phyloP scores from a whole-genome alignment of 257 asterid genomes.

The Gynochthodes officinalis region DNA sequence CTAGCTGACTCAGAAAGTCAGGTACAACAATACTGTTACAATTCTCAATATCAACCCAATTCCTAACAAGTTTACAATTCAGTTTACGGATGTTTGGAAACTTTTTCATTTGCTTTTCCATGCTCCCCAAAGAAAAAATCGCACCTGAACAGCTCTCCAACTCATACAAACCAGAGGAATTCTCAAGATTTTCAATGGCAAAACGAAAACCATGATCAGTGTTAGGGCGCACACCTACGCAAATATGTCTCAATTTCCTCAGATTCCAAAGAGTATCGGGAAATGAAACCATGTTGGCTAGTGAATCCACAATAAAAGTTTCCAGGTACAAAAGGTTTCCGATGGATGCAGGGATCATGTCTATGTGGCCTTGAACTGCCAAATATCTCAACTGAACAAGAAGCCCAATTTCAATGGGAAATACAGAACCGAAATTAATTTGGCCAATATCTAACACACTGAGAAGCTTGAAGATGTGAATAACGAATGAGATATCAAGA shows the following conservation, averaged over 20 bases:
- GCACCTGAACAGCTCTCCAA: no score
- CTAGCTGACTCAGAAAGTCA: background rate
- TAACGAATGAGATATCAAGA: no score
- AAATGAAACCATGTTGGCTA: background rate
- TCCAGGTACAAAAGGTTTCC: background rate
- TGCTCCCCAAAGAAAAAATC: no score
- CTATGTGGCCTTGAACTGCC: background rate
- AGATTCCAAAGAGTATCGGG: background rate
- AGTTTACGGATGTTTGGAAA: constrained; percentile 3
- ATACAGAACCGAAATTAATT: background rate
- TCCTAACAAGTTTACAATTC: background rate
- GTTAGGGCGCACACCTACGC: no score
- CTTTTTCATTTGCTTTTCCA: background rate
- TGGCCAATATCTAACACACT: background rate
- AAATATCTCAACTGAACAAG: constrained; percentile 9
- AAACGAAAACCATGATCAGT: no score
- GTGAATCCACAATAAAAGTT: background rate
- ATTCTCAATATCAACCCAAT: no score
- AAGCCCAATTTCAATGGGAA: background rate
- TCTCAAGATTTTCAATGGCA: no score
- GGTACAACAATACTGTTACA: background rate
- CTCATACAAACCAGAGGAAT: no score
- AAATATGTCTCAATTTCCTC: no score
- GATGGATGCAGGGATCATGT: no score
- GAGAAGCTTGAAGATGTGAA: no score